A percentile compares a stretch with the other conserved stretches of the same genome.
These are phyloP conservation scores for Phytophthora sojae DNA, from an alignment of 352 stramenopile genomes.

Conservation along the genomic window DNA sequence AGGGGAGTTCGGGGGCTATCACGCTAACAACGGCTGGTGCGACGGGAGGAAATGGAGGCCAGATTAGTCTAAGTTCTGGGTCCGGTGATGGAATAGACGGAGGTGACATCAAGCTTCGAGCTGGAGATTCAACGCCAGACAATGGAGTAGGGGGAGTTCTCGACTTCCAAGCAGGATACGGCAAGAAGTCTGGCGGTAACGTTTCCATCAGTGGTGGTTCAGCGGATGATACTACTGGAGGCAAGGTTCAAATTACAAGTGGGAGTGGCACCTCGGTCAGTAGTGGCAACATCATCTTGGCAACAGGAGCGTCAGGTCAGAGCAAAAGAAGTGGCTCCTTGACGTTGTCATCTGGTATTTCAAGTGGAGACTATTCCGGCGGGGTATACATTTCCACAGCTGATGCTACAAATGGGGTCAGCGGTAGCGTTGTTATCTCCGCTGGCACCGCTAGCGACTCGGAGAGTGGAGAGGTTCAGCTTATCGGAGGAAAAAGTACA, in stretches of 20 bases:
- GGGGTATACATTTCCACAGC: slow-evolving; percentile 36
- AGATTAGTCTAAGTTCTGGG: slow-evolving; percentile 30
- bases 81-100: slow-evolving; percentile 23
- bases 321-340: slow-evolving; percentile 39
- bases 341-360: slow-evolving; percentile 30
- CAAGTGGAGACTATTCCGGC: slow-evolving; percentile 30
- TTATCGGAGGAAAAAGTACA: slow-evolving; percentile 35
- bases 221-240: slow-evolving; percentile 27
- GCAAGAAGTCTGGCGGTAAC: slow-evolving; percentile 29
- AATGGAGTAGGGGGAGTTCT: slow-evolving; percentile 25
- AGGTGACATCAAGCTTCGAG: slow-evolving; percentile 31
- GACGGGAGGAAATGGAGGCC: slow-evolving; percentile 26
- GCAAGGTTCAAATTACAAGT: slow-evolving; percentile 32
- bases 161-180: slow-evolving; percentile 32
- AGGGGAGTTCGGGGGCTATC: slow-evolving; percentile 33
- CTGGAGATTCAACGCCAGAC: slow-evolving; percentile 30
- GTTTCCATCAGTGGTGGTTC: slow-evolving; percentile 28
- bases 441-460: slow-evolving; percentile 28
- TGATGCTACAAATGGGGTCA: slow-evolving; percentile 19
- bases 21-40: slow-evolving; percentile 24
- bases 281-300: slow-evolving; percentile 41
- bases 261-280: slow-evolving; percentile 21
- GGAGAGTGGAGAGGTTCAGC: slow-evolving; percentile 35
- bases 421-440: slow-evolving; percentile 34
- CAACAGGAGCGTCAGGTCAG: slow-evolving; percentile 26